A percentile compares a stretch with the other conserved stretches of the same genome.
These are phyloP conservation scores for Mortierella sp. DNA, from an alignment of 371 early-diverging fungal genomes.

Conservation along the genomic window DNA sequence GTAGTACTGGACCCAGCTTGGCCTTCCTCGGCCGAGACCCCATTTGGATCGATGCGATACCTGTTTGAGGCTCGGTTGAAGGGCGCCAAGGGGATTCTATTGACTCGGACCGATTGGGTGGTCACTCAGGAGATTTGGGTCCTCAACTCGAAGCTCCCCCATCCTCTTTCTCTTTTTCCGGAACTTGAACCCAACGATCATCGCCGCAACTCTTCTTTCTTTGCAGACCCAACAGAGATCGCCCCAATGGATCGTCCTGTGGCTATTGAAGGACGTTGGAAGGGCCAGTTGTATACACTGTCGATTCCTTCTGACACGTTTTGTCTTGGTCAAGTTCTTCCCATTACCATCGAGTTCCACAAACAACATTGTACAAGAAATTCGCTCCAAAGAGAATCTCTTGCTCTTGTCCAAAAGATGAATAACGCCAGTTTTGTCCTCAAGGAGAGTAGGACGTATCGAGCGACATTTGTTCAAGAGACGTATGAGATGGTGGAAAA, in stretches of 20 bases:
- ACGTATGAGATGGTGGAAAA: constrained; percentile 12
- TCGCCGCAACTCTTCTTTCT: too few species aligned
- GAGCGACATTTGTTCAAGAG: constrained; percentile 24
- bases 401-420: not conserved
- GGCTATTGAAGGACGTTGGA: not conserved
- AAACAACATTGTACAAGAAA: not conserved
- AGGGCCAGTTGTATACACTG: constrained; percentile 10
- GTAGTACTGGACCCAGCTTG: constrained; percentile 24
- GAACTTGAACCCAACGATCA: too few species aligned
- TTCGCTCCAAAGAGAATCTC: constrained; percentile 10
- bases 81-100: constrained; percentile 19
- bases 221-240: not conserved
- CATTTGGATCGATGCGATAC: constrained; percentile 27
- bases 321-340: constrained; percentile 18
- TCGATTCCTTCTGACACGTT: constrained; percentile 15
- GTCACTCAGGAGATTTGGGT: constrained; percentile 38
- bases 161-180: too few species aligned
- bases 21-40: constrained; percentile 15
- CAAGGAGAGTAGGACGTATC: constrained; percentile 24
- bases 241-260: constrained; percentile 8
- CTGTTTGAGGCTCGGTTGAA: constrained; percentile 32
- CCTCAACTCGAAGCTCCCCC: constrained; percentile 19
- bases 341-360: constrained; percentile 11
- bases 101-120: constrained; percentile 14
- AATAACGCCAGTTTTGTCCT: constrained; percentile 14